phyloP scores from a whole-genome alignment of 345 rosid species.

The Garcia nutans region DNA sequence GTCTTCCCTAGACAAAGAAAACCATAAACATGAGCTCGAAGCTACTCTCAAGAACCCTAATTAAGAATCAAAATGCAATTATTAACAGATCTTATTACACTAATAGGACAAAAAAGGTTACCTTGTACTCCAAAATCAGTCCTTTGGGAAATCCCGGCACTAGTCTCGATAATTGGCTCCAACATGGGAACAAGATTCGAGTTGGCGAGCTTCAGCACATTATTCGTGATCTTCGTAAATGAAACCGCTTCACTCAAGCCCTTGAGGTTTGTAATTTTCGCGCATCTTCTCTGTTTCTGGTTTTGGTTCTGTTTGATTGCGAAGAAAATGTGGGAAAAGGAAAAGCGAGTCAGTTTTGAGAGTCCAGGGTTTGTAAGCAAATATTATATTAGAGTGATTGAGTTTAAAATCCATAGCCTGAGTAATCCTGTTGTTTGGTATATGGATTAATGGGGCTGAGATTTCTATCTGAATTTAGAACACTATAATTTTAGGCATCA shows the following conservation, averaged over 20 bases:
- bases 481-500: not conserved
- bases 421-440: not conserved
- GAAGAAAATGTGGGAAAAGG: not conserved
- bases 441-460: no score
- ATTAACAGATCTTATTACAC: constrained; percentile 53
- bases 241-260: constrained; percentile 78
- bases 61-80: constrained; percentile 17
- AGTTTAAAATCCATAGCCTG: not conserved
- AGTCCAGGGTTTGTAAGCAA: not conserved
- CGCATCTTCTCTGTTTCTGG: not conserved
- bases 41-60: constrained; percentile 35
- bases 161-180: constrained; percentile 74
- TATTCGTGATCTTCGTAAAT: constrained; percentile 72
- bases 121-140: constrained; percentile 72
- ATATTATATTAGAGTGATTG: not conserved
- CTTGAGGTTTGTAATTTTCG: constrained; percentile 52
- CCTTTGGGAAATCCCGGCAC: constrained; percentile 62
- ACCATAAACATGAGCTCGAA: constrained; percentile 23
- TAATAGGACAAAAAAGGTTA: constrained; percentile 53
- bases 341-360: not conserved
- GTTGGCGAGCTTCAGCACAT: constrained; percentile 82
- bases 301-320: constrained; percentile 17
- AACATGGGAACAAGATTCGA: constrained; percentile 54
- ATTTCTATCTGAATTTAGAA: no score
- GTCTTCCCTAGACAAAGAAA: not conserved